A percentile compares a stretch with the other conserved stretches of the same genome.
These are phyloP conservation scores for Thelephora terrestris DNA, from an alignment of 1,284 basidiomycete species.

Conservation along the genomic window DNA sequence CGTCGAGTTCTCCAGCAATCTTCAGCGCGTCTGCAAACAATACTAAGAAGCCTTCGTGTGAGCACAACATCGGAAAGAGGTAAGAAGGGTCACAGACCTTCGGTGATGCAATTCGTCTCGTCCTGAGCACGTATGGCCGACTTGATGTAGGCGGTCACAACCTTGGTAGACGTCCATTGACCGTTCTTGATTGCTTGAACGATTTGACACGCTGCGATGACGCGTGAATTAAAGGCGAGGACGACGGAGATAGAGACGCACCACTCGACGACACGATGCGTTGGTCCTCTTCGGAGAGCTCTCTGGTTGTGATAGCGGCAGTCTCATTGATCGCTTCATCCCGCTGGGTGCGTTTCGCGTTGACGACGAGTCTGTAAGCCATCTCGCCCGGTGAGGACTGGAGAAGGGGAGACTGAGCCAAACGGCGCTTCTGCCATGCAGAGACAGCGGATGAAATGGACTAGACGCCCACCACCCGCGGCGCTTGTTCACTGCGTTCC, in stretches of 20 bases:
- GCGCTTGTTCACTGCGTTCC: no score
- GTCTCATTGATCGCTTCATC: background rate
- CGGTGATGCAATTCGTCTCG: conserved; percentile 69
- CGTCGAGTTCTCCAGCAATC: conserved; percentile 54
- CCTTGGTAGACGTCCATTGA: conserved; percentile 65
- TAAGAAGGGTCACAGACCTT: conserved; percentile 33
- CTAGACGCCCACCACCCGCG: no score
- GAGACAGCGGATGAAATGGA: no score
- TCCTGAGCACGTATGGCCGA: conserved; percentile 56
- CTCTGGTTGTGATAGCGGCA: background rate
- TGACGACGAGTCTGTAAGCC: no score
- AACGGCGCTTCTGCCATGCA: no score
- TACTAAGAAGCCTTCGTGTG: conserved; percentile 32
- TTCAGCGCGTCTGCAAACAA: conserved; percentile 58
- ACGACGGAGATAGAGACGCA: background rate
- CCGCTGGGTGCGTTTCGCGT: no score
- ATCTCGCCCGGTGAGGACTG: no score
- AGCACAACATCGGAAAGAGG: background rate
- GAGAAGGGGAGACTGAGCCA: no score
- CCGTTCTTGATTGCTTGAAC: conserved; percentile 44
- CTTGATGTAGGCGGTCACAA: conserved; percentile 66
- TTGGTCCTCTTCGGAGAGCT: background rate
- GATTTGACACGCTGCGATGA: conserved; percentile 45
- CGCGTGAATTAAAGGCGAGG: background rate
- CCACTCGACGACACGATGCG: background rate